Evolutionary conservation across 371 early-diverging fungal genomes (phyloP), one percentile per base, ranked within the genome.

Genomic region (Circinella umbellata): DNA sequence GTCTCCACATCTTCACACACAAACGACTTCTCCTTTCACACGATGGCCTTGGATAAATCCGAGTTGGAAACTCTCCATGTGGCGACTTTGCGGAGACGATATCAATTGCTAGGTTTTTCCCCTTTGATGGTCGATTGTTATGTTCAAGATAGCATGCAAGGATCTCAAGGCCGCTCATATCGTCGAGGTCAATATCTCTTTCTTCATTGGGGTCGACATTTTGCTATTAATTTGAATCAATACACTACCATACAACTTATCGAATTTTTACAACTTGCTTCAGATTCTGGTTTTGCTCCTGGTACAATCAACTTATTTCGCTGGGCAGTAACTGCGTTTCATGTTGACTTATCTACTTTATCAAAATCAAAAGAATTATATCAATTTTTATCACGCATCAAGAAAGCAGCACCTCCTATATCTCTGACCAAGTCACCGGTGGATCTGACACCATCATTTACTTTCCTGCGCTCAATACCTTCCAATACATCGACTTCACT

Each of bases 21-120:
- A 47, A 11, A 38, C 38, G 11, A 68, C 69, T 4, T 63, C 71
- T 34, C 71, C 70, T 15, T 37, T 46, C 59, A 39, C 35, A n/a
- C 36, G 53, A 37, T 66, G 38, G 38, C 67, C 67, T 17, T 66
- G 67, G 57, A 57, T 59, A 34, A 66, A 57, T 39, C 67, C 57
- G 36, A 18, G 42, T 34, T 66, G 67, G 67, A 66, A 46, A n/a
- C 51, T 51, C 8, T 17, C 17, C 51, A 7, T 51, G 51, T 51
- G 51, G 51, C 51, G n/a, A 15, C 36, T 66, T 53, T 66, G 36
- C 54, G 67, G 67, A 55, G 57, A 9, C 37, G 67, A 4, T 67
- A 36, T 7, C 10, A 7, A 8, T 42, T 18, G 1, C 36, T 6
- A 38, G 46, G 60, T n/a, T 38, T n/a, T 13, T 59, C 67, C 27